These are phyloP conservation scores for Colletotrichum nymphaeae DNA, from an alignment of 2,329 filamentous ascomycete genomes.

Conservation along the genomic window DNA sequence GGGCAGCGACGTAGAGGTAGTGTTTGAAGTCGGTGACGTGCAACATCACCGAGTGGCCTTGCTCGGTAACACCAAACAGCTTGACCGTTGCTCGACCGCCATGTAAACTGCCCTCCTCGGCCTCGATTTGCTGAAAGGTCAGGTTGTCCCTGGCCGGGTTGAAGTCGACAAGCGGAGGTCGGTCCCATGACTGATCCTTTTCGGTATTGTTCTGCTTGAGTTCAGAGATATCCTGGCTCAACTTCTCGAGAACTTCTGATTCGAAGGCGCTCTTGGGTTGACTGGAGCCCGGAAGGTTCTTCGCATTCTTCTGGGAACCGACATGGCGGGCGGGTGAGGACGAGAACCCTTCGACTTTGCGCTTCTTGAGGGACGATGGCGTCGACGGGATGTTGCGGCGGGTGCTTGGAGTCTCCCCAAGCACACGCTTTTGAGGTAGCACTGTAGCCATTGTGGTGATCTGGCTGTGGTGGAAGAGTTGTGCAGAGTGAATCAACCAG, in stretches of 20 bases:
- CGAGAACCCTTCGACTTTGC: slow-evolving; percentile 77
- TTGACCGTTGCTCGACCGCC: slow-evolving; percentile 84
- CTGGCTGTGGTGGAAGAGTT: neutral
- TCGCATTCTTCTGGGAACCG: slow-evolving; percentile 71
- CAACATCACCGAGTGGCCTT: slow-evolving; percentile 90
- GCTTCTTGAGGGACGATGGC: slow-evolving; percentile 77
- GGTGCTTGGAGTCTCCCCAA: slow-evolving; percentile 74
- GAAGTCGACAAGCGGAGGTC: slow-evolving; percentile 65
- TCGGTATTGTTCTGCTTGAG: slow-evolving; percentile 90
- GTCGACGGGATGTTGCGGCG: slow-evolving; percentile 72
- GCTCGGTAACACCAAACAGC: slow-evolving; percentile 88
- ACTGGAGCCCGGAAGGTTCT: slow-evolving; percentile 75
- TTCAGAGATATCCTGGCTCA: slow-evolving; percentile 91
- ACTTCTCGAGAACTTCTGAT: slow-evolving; percentile 91
- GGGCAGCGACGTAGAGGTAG: slow-evolving; percentile 94
- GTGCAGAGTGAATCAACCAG: slow-evolving; percentile 14
- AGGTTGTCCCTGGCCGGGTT: slow-evolving; percentile 73
- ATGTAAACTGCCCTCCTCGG: slow-evolving; percentile 86
- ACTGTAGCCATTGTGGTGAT: slow-evolving; percentile 58
- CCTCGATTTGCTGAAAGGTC: slow-evolving; percentile 96
- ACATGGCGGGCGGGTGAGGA: slow-evolving; percentile 68
- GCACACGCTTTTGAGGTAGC: slow-evolving; percentile 78
- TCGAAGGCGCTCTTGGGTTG: slow-evolving; percentile 94
- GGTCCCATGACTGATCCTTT: slow-evolving; percentile 92
- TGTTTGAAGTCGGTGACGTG: slow-evolving; percentile 97